Base-by-base conservation (phyloP, 495 filamentous ascomycete species). In the Tuber brumale region DNA sequence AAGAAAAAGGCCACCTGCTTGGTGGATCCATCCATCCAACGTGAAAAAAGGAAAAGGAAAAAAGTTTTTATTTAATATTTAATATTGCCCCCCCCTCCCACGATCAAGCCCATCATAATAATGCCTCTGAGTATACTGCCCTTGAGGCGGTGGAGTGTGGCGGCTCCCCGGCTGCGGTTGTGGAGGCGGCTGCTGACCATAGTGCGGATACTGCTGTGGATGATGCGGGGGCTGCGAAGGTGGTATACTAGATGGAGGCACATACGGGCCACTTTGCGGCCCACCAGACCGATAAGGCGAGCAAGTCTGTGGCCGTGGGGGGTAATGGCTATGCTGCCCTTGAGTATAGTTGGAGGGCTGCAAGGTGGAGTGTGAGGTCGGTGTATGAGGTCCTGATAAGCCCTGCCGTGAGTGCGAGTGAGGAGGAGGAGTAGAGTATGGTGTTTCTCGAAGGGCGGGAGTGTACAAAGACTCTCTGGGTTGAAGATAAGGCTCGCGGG, bases 61-160 rank as follows among this genome's bases (percentile, higher is more conserved):
- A 61, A 31, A 14, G 41, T 37, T 27, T 69, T 75, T 42, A 80
- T 42, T 72, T 51, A 41, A 72, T 27, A 76, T 43, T 70, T 72
- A 45, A 61, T 72, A 70, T 70, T 35, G 72, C 31, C 74, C 76
- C 35, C 70, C 21, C 31, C 74, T 77, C 35, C 70, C 21, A 51
- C 76, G 70, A 19, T 76, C 77, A 76, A 75, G 78, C 51, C 23
- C 61, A 14, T 74, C 71, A 41, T 75, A 73, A 41, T 79, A 76
- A 39, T 66, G 74, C 7, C 31, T 44, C 19, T 74, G 76, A 61
- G 75, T 21, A 74, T 79, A 76, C 46, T 39, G 66, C 31, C 57
- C 57, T 35, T 35, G 57, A 35, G 57, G 57, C 19, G 57, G 57
- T 27, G 57, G 57, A 35, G 57, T 66, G 1, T 66, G 27, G 5